Conservation (phyloP, 2,329 filamentous ascomycete species). For the Gremmenia infestans region DNA sequence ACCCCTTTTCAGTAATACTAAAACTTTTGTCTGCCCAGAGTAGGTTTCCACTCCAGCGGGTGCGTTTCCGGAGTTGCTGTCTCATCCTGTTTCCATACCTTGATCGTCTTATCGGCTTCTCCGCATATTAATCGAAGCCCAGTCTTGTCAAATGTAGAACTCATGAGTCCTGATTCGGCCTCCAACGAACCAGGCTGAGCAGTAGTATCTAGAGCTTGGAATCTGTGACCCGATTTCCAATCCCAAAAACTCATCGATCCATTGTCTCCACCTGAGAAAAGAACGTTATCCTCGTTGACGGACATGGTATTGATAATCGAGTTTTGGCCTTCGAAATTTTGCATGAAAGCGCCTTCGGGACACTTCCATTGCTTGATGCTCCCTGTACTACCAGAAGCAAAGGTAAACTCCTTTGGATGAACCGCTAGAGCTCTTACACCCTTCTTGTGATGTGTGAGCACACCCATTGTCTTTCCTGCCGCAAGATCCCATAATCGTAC, state of each 20-base stretch:
- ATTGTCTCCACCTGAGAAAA: slow-evolving; percentile 93
- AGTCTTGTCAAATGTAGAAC: slow-evolving; percentile 84
- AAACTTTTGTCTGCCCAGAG: slow-evolving; percentile 70
- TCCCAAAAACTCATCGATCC: slow-evolving; percentile 98
- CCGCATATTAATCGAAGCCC: slow-evolving; percentile 87
- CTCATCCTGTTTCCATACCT: slow-evolving; percentile 95
- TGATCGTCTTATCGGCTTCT: slow-evolving; percentile 97
- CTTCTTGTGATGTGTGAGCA: slow-evolving; percentile 97
- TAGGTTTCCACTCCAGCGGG: slow-evolving; percentile 88
- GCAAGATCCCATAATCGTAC: slow-evolving; percentile 93
- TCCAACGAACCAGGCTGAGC: slow-evolving; percentile 93
- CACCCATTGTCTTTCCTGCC: slow-evolving; percentile 92
- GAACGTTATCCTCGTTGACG: slow-evolving; percentile 89
- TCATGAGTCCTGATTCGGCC: slow-evolving; percentile 92
- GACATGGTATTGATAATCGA: slow-evolving; percentile 91
- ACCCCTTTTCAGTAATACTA: slow-evolving; percentile 35
- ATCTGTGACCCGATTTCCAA: slow-evolving; percentile 93
- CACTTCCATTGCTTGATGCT: slow-evolving; percentile 99
- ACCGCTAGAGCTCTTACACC: slow-evolving; percentile 79
- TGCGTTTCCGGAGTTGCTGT: slow-evolving; percentile 86
- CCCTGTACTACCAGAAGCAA: slow-evolving; percentile 84
- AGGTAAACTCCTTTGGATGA: slow-evolving; percentile 93
- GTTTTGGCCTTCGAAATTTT: slow-evolving; percentile 96
- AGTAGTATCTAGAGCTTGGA: slow-evolving; percentile 83
- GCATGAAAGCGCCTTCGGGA: slow-evolving; percentile 96